These are phyloP conservation scores for Aspergillus asperescens DNA, from an alignment of 495 filamentous ascomycete genomes.

Conservation along the genomic window DNA sequence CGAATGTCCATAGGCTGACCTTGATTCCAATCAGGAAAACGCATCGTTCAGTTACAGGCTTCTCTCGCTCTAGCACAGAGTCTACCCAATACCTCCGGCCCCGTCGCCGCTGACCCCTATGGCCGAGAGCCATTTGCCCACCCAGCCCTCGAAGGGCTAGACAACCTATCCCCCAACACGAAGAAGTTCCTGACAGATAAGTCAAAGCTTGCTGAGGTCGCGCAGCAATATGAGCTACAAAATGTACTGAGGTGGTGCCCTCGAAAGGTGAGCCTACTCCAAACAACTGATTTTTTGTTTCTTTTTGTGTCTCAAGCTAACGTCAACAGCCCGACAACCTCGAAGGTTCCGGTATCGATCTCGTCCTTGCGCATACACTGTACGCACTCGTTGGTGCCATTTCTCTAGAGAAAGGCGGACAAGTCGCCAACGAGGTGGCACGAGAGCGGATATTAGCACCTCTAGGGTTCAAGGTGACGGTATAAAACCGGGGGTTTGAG, in stretches of 20 bases:
- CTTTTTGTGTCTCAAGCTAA: background rate
- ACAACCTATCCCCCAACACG: conserved; percentile 56
- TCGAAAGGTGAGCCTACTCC: conserved; percentile 53
- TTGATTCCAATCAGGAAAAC: conserved; percentile 54
- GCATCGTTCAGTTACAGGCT: conserved; percentile 73
- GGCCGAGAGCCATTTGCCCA: conserved; percentile 65
- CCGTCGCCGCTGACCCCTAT: conserved; percentile 28
- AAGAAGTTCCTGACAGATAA: conserved; percentile 53
- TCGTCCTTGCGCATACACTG: conserved; percentile 67
- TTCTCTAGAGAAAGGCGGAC: conserved; percentile 76
- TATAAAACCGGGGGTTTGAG: conserved; percentile 20
- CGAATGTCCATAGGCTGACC: background rate
- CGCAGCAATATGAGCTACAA: conserved; percentile 60
- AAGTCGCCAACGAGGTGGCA: conserved; percentile 66
- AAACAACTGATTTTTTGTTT: background rate
- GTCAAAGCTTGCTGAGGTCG: conserved; percentile 59
- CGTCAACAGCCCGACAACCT: conserved; percentile 62
- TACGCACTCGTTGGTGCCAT: conserved; percentile 86
- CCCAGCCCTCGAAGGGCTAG: conserved; percentile 64
- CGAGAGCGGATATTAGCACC: conserved; percentile 68
- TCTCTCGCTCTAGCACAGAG: conserved; percentile 64
- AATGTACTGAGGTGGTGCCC: conserved; percentile 85
- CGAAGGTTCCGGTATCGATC: conserved; percentile 60
- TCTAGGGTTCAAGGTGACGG: conserved; percentile 38
- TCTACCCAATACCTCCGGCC: conserved; percentile 19